A percentile compares a stretch with the other conserved stretches of the same genome.
These are phyloP conservation scores for Trichoderma koningii DNA, from an alignment of 2,329 filamentous ascomycete genomes.

Conservation along the genomic window DNA sequence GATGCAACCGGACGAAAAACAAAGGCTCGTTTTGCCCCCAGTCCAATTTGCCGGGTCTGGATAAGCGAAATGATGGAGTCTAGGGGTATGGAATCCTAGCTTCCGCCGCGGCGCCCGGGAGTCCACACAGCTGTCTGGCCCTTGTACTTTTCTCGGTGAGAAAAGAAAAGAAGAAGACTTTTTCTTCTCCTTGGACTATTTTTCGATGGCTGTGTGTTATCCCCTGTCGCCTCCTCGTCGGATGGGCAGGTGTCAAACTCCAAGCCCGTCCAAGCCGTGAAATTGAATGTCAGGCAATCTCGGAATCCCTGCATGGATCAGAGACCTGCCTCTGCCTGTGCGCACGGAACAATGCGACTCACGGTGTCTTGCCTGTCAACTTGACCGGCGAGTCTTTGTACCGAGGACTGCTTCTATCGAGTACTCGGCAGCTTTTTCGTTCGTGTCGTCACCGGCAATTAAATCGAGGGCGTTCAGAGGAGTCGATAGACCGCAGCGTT, in stretches of 20 bases:
- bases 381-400: background rate
- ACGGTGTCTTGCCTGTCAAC: constrained; percentile 6
- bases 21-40: constrained; percentile 18
- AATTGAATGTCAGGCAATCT: constrained; percentile 16
- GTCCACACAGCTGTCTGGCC: constrained; percentile 12
- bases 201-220: constrained; percentile 11
- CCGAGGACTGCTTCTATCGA: background rate
- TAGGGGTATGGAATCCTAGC: constrained; percentile 33
- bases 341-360: constrained; percentile 11
- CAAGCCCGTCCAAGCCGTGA: constrained; percentile 23
- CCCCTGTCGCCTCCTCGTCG: constrained; percentile 19
- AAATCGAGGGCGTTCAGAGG: constrained; percentile 1
- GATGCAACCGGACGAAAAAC: constrained; percentile 18
- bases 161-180: constrained; percentile 11
- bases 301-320: constrained; percentile 21
- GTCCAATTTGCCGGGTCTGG: constrained; percentile 41
- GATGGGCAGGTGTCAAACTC: constrained; percentile 23
- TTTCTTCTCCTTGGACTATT: background rate
- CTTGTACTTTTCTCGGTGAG: constrained; percentile 22
- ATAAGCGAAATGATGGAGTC: constrained; percentile 42
- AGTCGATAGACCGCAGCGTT: background rate
- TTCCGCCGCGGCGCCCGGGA: constrained; percentile 21
- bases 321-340: constrained; percentile 10
- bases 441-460: background rate
- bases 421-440: background rate